Conservation (phyloP, 805 yeast species). For the Isabelozyma rhagii region DNA sequence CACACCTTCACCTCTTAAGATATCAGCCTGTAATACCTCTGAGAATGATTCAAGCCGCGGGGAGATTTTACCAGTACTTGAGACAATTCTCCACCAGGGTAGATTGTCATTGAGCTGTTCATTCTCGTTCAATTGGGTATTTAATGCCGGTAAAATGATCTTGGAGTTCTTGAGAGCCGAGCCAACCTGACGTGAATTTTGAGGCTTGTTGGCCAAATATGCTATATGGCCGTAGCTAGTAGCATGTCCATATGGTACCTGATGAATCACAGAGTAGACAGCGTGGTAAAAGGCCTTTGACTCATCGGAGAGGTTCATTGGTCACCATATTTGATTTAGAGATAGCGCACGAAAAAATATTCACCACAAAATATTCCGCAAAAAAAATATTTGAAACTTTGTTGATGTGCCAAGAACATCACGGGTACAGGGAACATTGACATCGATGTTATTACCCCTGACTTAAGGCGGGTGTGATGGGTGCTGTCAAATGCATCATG, state of each 20-base stretch:
- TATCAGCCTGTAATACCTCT: slow-evolving; percentile 44
- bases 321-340: not conserved
- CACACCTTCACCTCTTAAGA: slow-evolving; percentile 48
- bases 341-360: not conserved
- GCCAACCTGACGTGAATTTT: slow-evolving; percentile 73
- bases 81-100: slow-evolving; percentile 83
- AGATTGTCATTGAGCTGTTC: slow-evolving; percentile 29
- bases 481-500: no score
- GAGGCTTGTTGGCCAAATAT: slow-evolving; percentile 56
- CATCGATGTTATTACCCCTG: no score
- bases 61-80: slow-evolving; percentile 61
- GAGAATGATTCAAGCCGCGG: slow-evolving; percentile 42
- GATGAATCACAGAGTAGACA: slow-evolving; percentile 51
- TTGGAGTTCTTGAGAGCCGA: slow-evolving; percentile 53
- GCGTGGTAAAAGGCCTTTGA: slow-evolving; percentile 56
- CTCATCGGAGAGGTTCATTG: slow-evolving; percentile 33
- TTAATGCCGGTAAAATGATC: slow-evolving; percentile 19
- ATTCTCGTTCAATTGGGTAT: slow-evolving; percentile 4
- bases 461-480: no score
- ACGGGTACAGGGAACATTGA: no score
- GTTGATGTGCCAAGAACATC: no score
- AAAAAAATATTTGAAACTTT: no score
- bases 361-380: not conserved
- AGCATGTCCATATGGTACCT: slow-evolving; percentile 61
- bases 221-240: slow-evolving; percentile 81